A percentile compares a stretch with the other conserved stretches of the same genome.
Evolutionary conservation across 2,329 filamentous ascomycete species (phyloP).

Genomic region (Metarhizium sp.): DNA sequence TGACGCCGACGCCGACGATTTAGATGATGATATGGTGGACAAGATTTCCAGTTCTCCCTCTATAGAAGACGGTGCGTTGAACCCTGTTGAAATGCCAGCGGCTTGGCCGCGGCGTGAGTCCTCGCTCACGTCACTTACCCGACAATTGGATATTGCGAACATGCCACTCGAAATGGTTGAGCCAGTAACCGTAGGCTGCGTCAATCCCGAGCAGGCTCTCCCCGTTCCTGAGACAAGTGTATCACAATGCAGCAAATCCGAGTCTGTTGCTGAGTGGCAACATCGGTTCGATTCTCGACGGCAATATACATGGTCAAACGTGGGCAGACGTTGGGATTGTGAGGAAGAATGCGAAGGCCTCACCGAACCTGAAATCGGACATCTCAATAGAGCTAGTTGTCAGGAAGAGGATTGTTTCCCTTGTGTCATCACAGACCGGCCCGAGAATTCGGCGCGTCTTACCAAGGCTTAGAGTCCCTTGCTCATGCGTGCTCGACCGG

Average conservation of each 20-base stretch:
- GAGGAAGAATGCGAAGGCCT: slow-evolving; percentile 3
- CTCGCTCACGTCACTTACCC: slow-evolving; percentile 26
- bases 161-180: slow-evolving; percentile 24
- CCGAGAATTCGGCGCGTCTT: neutral
- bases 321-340: slow-evolving; percentile 33
- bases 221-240: slow-evolving; percentile 13
- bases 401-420: neutral
- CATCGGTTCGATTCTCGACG: slow-evolving; percentile 23
- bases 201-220: slow-evolving; percentile 23
- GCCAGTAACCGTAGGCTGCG: slow-evolving; percentile 13
- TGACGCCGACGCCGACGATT: slow-evolving; percentile 54
- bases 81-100: slow-evolving; percentile 25
- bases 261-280: slow-evolving; percentile 10
- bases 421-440: neutral
- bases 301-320: slow-evolving; percentile 3
- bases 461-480: slow-evolving; percentile 5
- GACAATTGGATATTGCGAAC: slow-evolving; percentile 19
- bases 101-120: slow-evolving; percentile 35
- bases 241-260: neutral
- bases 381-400: neutral
- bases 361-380: neutral
- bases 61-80: slow-evolving; percentile 95
- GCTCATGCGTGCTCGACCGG: neutral
- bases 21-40: slow-evolving; percentile 94
- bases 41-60: slow-evolving; percentile 98